phyloP scores from a whole-genome alignment of 495 filamentous ascomycete species.

The Aspergillus sparsus region DNA sequence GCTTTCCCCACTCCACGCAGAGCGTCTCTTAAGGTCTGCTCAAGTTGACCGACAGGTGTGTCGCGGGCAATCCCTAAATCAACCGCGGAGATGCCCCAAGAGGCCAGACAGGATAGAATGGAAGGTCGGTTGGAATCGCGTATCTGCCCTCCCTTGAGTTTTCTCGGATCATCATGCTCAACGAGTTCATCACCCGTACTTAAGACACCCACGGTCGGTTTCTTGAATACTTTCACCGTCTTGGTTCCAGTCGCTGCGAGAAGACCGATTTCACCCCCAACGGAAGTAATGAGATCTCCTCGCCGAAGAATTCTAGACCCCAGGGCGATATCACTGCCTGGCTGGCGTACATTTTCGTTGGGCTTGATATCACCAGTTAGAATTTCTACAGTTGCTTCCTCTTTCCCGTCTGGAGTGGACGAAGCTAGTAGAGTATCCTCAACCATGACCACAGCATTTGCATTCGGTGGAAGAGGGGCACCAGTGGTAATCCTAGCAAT shows the following conservation, averaged over 20 bases:
- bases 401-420: slow-evolving; percentile 73
- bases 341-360: slow-evolving; percentile 86
- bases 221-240: slow-evolving; percentile 72
- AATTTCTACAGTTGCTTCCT: slow-evolving; percentile 87
- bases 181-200: slow-evolving; percentile 97
- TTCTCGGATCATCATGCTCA: slow-evolving; percentile 63
- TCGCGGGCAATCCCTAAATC: slow-evolving; percentile 90
- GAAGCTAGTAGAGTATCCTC: slow-evolving; percentile 81
- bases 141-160: slow-evolving; percentile 77
- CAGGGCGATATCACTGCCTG: slow-evolving; percentile 80
- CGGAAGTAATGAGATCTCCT: slow-evolving; percentile 75
- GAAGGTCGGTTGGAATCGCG: slow-evolving; percentile 90
- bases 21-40: slow-evolving; percentile 70
- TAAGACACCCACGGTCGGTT: slow-evolving; percentile 79
- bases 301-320: slow-evolving; percentile 68
- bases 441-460: slow-evolving; percentile 94
- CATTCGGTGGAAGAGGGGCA: slow-evolving; percentile 83
- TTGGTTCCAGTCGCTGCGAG: slow-evolving; percentile 79
- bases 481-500: slow-evolving; percentile 93
- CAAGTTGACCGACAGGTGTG: slow-evolving; percentile 68
- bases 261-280: slow-evolving; percentile 88
- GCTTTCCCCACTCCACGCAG: slow-evolving; percentile 54
- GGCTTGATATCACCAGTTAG: slow-evolving; percentile 69
- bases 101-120: slow-evolving; percentile 70
- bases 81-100: slow-evolving; percentile 76